Evolutionary conservation across 1,139 yeast species (phyloP).

Genomic region (Pichia sp.): DNA sequence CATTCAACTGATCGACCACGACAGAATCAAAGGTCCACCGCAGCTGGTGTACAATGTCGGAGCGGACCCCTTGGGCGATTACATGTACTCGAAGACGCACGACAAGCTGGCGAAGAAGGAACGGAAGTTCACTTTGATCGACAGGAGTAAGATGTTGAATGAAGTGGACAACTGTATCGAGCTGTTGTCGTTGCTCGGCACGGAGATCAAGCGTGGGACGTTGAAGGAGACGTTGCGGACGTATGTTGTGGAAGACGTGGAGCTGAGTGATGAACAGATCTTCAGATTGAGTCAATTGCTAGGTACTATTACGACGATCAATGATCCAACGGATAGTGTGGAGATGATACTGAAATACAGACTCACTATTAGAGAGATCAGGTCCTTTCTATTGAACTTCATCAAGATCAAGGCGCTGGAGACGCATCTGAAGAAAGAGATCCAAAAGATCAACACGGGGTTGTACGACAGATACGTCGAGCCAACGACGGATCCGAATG

Average conservation of each 20-base stretch:
- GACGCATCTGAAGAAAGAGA: constrained; percentile 22
- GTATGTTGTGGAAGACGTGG: constrained; percentile 13
- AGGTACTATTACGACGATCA: constrained; percentile 40
- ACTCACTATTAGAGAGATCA: constrained; percentile 44
- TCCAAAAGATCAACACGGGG: not conserved
- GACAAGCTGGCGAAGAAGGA: constrained; percentile 49
- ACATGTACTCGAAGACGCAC: constrained; percentile 31
- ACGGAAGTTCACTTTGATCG: constrained; percentile 43
- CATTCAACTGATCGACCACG: constrained; percentile 18
- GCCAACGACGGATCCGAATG: constrained; percentile 20
- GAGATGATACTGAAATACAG: constrained; percentile 42
- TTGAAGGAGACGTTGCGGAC: constrained; percentile 13
- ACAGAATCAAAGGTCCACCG: constrained; percentile 6
- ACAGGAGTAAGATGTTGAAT: constrained; percentile 39
- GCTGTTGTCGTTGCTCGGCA: constrained; percentile 25
- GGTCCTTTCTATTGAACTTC: constrained; percentile 38
- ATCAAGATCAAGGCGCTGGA: constrained; percentile 32
- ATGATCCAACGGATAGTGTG: constrained; percentile 35
- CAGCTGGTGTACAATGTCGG: not conserved
- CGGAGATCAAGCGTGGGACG: constrained; percentile 15
- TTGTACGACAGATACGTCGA: constrained; percentile 1
- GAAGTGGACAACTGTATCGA: constrained; percentile 42
- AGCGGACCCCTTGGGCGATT: constrained; percentile 26
- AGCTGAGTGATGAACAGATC: constrained; percentile 13
- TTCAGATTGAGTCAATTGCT: constrained; percentile 34